Conservation (phyloP, 345 rosid species). For the Eucalyptus tenuipes region DNA sequence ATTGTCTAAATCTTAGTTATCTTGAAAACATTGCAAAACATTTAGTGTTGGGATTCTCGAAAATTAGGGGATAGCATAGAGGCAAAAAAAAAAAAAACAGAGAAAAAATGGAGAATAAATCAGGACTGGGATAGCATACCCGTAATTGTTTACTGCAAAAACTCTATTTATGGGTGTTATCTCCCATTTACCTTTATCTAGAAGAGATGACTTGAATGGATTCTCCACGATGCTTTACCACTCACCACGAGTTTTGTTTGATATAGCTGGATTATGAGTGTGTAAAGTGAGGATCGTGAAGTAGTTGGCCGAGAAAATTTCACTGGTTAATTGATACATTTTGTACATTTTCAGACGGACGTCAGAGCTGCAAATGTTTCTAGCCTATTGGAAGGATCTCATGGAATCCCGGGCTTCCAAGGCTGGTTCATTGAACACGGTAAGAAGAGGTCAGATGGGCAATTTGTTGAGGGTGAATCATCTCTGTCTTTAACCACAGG, state of each 20-base stretch:
- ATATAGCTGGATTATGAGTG: background rate
- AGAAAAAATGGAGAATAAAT: too few species aligned
- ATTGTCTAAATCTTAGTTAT: too few species aligned
- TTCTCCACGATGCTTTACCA: too few species aligned
- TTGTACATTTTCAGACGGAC: background rate
- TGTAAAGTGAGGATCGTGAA: background rate
- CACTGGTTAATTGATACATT: background rate
- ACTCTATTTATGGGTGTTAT: too few species aligned
- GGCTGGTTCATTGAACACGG: background rate
- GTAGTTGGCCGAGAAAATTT: background rate
- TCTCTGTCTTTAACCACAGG: background rate
- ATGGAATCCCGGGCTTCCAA: background rate
- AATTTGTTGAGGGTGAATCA: background rate
- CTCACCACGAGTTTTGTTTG: background rate
- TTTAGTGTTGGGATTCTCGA: too few species aligned
- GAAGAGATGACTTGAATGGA: too few species aligned
- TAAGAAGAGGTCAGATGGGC: background rate
- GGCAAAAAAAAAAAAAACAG: rapidly evolving
- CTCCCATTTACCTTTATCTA: too few species aligned
- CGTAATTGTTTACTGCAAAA: too few species aligned
- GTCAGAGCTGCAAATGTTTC: background rate
- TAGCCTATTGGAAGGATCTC: background rate
- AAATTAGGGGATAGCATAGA: too few species aligned
- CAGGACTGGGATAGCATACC: too few species aligned
- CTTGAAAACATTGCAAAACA: too few species aligned